Conservation (phyloP, 495 filamentous ascomycete genomes). For the Talaromyces proteolyticus region DNA sequence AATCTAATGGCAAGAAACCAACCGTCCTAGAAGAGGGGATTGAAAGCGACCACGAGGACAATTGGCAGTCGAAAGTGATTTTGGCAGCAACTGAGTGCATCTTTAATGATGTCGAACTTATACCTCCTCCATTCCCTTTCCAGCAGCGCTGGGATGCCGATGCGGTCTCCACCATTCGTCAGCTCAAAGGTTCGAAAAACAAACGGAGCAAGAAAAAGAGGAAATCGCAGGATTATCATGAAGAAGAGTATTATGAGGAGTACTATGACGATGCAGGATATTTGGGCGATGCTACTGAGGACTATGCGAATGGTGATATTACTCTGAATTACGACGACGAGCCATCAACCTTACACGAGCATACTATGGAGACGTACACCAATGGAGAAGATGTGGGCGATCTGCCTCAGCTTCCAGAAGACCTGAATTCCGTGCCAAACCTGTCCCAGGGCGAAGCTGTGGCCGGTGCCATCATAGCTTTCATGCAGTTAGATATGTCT, state of each 20-base stretch:
- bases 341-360: neutral
- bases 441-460: constrained; percentile 48
- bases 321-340: constrained; percentile 49
- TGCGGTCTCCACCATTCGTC: constrained; percentile 45
- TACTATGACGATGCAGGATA: neutral
- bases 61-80: constrained; percentile 70
- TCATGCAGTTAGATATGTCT: constrained; percentile 70
- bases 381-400: constrained; percentile 36
- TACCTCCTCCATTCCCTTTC: constrained; percentile 84
- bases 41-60: constrained; percentile 22
- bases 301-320: constrained; percentile 27
- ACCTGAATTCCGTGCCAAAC: constrained; percentile 48
- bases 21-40: too few species aligned
- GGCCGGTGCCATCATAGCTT: constrained; percentile 68
- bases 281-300: constrained; percentile 1
- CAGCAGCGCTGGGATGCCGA: constrained; percentile 81
- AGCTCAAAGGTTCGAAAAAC: constrained; percentile 20
- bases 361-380: neutral
- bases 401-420: constrained; percentile 60
- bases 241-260: constrained; percentile 13
- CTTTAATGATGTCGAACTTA: constrained; percentile 64
- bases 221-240: constrained; percentile 43
- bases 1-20: too few species aligned
- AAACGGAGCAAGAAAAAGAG: constrained; percentile 45
- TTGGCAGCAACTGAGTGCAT: constrained; percentile 78